Conservation (phyloP, 2,329 filamentous ascomycete genomes). For the Apiospora sp. region DNA sequence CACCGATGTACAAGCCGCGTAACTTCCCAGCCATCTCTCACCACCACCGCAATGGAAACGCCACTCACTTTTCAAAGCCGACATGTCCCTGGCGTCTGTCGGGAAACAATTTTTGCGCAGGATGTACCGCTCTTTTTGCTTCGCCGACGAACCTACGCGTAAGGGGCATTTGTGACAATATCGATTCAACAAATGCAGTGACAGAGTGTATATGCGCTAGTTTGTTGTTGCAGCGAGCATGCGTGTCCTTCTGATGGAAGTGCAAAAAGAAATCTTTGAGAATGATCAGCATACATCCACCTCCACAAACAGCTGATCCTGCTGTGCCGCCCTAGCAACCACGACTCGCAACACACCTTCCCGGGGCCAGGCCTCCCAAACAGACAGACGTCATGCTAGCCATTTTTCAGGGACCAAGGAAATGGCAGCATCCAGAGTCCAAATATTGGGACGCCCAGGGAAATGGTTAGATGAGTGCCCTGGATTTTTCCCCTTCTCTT, state of each 20-base stretch:
- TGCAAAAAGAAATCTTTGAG: neutral
- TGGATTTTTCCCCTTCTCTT: neutral
- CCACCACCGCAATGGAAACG: slow-evolving; percentile 4
- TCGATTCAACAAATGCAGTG: neutral
- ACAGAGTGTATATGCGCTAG: neutral
- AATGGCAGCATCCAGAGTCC: neutral
- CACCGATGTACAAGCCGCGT: slow-evolving; percentile 14
- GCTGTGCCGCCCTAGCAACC: slow-evolving; percentile 4
- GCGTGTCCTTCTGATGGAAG: neutral
- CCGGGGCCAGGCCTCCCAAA: neutral
- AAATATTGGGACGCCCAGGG: neutral
- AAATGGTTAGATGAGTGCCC: neutral
- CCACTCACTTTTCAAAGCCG: neutral
- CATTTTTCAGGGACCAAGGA: neutral
- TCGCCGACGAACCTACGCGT: slow-evolving; percentile 7
- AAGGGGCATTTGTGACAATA: neutral
- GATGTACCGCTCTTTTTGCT: neutral
- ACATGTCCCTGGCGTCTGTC: neutral
- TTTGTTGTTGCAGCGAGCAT: neutral
- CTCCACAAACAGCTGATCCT: slow-evolving; percentile 8
- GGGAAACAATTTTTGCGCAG: neutral
- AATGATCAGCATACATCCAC: neutral
- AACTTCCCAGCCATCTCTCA: slow-evolving; percentile 16
- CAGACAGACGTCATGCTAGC: slow-evolving; percentile 11
- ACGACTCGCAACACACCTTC: neutral